phyloP scores from a whole-genome alignment of 2,329 filamentous ascomycete genomes.

The Cryphonectria nitschkei region DNA sequence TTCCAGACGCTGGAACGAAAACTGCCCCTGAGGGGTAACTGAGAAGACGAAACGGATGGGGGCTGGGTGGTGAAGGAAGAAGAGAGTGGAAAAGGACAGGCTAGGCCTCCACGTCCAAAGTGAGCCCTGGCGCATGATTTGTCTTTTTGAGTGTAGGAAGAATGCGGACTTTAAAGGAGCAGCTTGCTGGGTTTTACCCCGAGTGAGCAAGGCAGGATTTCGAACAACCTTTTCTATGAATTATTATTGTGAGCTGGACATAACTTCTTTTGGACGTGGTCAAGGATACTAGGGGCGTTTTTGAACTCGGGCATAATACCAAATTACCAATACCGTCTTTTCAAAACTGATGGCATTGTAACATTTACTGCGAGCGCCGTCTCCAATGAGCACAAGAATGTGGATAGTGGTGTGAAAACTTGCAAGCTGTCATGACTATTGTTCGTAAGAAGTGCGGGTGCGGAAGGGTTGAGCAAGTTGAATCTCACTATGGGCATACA shows the following conservation, averaged over 20 bases:
- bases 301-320: neutral
- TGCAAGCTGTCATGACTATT: neutral
- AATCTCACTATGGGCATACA: neutral
- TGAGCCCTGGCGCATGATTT: neutral
- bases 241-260: neutral
- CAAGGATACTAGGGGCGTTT: slow-evolving; percentile 22
- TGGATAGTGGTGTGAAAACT: neutral
- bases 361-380: neutral
- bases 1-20: slow-evolving; percentile 66
- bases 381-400: neutral
- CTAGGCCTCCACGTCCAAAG: neutral
- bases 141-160: neutral
- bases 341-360: neutral
- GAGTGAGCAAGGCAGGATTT: neutral
- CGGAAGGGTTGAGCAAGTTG: neutral
- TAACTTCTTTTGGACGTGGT: neutral
- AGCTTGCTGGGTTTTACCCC: neutral
- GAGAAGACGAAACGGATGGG: neutral
- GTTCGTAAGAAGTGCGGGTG: neutral
- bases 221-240: neutral
- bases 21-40: slow-evolving; percentile 52
- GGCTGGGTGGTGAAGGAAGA: neutral
- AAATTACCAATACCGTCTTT: neutral
- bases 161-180: neutral
- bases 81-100: no score